A percentile compares a stretch with the other conserved stretches of the same genome.
These are phyloP conservation scores for Neofusicoccum kwambonambiense DNA, from an alignment of 2,329 filamentous ascomycete genomes.

Conservation along the genomic window DNA sequence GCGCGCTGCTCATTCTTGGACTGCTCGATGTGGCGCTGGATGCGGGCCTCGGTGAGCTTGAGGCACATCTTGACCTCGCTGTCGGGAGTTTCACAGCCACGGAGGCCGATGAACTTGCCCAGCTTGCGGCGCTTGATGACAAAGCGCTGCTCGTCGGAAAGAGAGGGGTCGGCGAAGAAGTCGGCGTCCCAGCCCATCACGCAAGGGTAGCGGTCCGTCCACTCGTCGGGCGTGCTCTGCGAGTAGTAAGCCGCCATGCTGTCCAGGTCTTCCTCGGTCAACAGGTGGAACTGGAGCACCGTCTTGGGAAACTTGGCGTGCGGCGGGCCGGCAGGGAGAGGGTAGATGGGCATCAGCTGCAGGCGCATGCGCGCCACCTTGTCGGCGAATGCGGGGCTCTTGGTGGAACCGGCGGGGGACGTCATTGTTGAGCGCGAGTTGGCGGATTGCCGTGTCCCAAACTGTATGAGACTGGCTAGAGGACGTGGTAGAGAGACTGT, in stretches of 20 bases:
- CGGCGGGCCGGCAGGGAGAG: constrained; percentile 53
- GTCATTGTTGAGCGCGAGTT: neutral
- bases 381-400: constrained; percentile 50
- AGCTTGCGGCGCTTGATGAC: constrained; percentile 66
- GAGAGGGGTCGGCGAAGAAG: constrained; percentile 33
- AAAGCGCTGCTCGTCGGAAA: constrained; percentile 41
- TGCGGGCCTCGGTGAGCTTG: neutral
- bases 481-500: neutral
- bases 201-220: constrained; percentile 63
- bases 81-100: constrained; percentile 58
- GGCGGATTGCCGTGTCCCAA: neutral
- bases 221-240: constrained; percentile 60
- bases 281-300: constrained; percentile 70
- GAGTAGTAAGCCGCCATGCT: constrained; percentile 70
- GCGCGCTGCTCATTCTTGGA: neutral
- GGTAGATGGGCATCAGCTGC: constrained; percentile 63
- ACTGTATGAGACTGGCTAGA: neutral
- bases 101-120: constrained; percentile 70
- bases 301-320: constrained; percentile 66
- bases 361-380: constrained; percentile 68
- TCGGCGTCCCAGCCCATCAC: constrained; percentile 61
- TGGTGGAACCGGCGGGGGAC: constrained; percentile 23
- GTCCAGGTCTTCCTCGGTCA: constrained; percentile 70
- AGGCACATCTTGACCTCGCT: constrained; percentile 42
- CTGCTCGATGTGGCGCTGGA: neutral